Conservation (phyloP, 768 basidiomycete genomes). For the Podaxis sp. region DNA sequence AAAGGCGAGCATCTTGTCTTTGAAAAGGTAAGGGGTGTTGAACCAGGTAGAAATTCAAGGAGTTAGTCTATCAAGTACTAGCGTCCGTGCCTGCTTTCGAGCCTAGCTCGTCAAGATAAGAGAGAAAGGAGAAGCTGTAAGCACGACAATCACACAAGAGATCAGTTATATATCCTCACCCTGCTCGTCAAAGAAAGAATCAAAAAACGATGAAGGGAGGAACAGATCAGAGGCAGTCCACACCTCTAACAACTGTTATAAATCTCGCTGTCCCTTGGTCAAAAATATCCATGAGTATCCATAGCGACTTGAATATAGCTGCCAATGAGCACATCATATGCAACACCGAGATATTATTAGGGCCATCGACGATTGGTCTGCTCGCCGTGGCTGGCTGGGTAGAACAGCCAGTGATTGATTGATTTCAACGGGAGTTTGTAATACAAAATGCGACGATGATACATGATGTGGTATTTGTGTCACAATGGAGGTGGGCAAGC, state of each 20-base stretch:
- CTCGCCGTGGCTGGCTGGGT: background rate
- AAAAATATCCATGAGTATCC: conserved; percentile 2
- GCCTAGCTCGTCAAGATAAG: conserved; percentile 21
- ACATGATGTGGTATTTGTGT: no score
- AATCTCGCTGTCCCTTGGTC: conserved; percentile 9
- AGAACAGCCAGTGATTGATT: background rate
- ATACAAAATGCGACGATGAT: no score
- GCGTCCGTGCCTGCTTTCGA: conserved; percentile 19
- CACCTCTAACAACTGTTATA: conserved; percentile 6
- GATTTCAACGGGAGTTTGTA: background rate
- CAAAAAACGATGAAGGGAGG: conserved; percentile 11
- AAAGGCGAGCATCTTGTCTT: conserved; percentile 3
- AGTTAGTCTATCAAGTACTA: conserved; percentile 3
- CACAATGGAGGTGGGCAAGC: background rate
- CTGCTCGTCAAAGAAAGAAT: conserved; percentile 16
- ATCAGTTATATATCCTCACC: conserved; percentile 11
- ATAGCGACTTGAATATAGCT: conserved; percentile 3
- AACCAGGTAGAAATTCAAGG: background rate
- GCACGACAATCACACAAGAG: background rate
- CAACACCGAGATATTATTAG: background rate
- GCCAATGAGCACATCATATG: background rate
- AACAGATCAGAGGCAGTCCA: background rate
- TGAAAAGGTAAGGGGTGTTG: background rate
- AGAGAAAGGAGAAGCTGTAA: background rate
- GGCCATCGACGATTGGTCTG: background rate